Base-by-base conservation (phyloP, 179 eudicot genomes). In the Heliamphora pulchella region DNA sequence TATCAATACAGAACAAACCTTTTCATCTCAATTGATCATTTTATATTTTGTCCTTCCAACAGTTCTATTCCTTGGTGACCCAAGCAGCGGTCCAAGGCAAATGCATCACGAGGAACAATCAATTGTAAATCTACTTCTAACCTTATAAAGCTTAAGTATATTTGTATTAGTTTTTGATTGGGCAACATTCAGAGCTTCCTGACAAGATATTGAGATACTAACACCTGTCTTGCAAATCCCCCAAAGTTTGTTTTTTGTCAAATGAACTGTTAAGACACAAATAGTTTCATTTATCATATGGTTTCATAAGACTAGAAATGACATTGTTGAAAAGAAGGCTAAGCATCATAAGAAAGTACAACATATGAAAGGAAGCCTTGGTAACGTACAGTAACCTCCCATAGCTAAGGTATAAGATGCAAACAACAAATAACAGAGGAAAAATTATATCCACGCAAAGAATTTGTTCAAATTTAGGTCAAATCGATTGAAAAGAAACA, bases 381-480 rank as follows among this genome's bases (percentile, higher is more conserved):
- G 9, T 51, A 13, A 72, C 51, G 61, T 54, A 51, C 18, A 51
- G 53, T 53, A 20, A n/a, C 76, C 62, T 72, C 75, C 22, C 44
- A 31, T 39, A 51, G 54, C 44, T 75, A 59, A 62, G 55, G 44
- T 20, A 62, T 18, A 62, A 62, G 20, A 48, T 76, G 57, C 79
- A 63, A 64, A 22, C 46, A 76, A 20, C 18, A 10, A 62, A 22
- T 62, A 76, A 63, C 43, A 53, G 70, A 62, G 31, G 41, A 44
- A 75, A 58, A 17, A 39, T n/a, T 55, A 57, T 61, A 72, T 51
- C 54, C 58, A 63, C 78, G 59, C 1, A 44, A 75, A 43, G 6
- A 75, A 58, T 43, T 58, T 55, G 41, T 46, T 75, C 68, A 59
- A 57, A n/a, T 57, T 58, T 58, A 58, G 43, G 20, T 53, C 76